phyloP scores from a whole-genome alignment of 192 early-diverging fungal genomes.

The Podila epigama region DNA sequence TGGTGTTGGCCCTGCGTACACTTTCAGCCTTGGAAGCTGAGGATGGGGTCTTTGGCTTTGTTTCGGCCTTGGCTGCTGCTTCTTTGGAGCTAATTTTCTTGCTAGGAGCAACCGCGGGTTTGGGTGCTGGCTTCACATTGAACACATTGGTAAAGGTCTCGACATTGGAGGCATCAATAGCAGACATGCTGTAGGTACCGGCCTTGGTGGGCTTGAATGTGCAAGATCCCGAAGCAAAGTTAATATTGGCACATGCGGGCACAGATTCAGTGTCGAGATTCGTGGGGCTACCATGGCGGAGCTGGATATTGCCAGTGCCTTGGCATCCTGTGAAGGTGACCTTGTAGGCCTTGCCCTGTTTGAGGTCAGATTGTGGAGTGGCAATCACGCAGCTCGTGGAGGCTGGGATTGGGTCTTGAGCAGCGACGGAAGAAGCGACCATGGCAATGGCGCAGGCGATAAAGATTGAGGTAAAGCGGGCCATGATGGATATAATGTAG shows the following conservation, averaged over 20 bases:
- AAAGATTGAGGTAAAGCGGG: neutral
- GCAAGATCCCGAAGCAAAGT: neutral
- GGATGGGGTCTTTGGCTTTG: neutral
- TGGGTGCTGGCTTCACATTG: neutral
- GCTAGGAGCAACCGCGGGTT: neutral
- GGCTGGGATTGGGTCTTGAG: neutral
- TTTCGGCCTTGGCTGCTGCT: neutral
- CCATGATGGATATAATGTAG: neutral
- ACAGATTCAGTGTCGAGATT: neutral
- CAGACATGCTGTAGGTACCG: neutral
- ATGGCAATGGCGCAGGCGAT: neutral
- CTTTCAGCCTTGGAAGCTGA: neutral
- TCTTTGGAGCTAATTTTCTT: neutral
- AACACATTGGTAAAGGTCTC: neutral
- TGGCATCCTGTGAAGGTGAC: neutral
- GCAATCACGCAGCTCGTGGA: slow-evolving; percentile 1
- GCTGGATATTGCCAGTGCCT: neutral
- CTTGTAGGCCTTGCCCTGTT: neutral
- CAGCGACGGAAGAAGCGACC: neutral
- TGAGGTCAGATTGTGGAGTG: neutral
- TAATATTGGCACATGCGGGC: neutral
- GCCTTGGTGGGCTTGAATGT: neutral
- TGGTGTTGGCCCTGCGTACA: neutral
- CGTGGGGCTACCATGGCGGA: neutral
- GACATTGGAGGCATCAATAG: neutral